Percentiles rank a stretch among this genome's conserved stretches.
Evolutionary conservation across 495 filamentous ascomycete genomes (phyloP).

Genomic region (Lepidopterella palustris): DNA sequence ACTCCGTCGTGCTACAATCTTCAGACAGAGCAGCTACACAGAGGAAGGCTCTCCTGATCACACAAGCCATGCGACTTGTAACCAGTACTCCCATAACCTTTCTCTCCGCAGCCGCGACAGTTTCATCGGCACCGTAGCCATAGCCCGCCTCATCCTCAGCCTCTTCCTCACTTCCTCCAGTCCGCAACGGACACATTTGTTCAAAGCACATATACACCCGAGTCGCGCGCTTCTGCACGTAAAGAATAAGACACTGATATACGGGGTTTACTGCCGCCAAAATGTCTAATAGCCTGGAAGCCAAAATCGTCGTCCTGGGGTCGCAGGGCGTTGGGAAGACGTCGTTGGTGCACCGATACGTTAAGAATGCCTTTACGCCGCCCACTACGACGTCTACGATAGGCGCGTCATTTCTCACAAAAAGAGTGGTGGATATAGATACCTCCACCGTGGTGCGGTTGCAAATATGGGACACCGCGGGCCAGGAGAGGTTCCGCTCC

Average conservation of each 20-base stretch:
- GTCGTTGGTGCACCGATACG: constrained; percentile 78
- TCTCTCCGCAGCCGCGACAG: background rate
- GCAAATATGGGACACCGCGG: constrained; percentile 92
- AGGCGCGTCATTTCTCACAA: constrained; percentile 90
- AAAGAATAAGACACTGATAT: background rate
- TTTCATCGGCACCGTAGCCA: background rate
- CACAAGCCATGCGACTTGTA: background rate
- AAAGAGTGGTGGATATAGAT: constrained; percentile 79
- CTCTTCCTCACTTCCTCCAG: too few relatives aligned
- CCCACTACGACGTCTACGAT: constrained; percentile 70
- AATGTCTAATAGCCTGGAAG: constrained; percentile 75
- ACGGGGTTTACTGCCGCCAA: too few relatives aligned
- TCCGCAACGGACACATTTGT: too few relatives aligned
- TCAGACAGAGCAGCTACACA: background rate
- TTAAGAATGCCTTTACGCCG: constrained; percentile 69
- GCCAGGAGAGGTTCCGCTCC: constrained; percentile 89
- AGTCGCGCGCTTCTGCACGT: too few relatives aligned
- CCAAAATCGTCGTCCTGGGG: constrained; percentile 41
- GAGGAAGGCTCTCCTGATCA: background rate
- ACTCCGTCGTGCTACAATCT: background rate
- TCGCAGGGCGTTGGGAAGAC: constrained; percentile 85
- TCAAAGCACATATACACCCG: too few relatives aligned
- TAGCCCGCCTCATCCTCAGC: too few relatives aligned
- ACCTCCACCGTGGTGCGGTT: constrained; percentile 72
- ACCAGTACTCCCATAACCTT: background rate